Percentiles rank a stretch among this genome's conserved stretches.
Evolutionary conservation across 2,329 filamentous ascomycete species (phyloP).

Genomic region (Cercospora brassicicola): DNA sequence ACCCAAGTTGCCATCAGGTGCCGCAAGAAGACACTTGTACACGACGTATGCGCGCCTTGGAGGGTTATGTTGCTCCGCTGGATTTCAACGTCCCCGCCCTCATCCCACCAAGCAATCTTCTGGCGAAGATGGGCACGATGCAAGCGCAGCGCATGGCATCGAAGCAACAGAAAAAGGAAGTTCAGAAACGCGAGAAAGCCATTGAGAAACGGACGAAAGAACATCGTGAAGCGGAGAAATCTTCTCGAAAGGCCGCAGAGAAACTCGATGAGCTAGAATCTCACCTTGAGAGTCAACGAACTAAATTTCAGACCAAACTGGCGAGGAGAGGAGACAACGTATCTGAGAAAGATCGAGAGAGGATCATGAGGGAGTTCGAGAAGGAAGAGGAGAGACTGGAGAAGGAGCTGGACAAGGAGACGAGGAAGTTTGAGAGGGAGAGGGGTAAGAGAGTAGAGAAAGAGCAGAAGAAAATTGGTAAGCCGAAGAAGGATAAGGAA

Average conservation of each 20-base stretch:
- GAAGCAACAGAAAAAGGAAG: constrained; percentile 26
- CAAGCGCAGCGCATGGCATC: constrained; percentile 27
- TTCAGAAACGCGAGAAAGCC: constrained; percentile 13
- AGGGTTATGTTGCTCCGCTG: constrained; percentile 28
- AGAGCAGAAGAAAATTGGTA: neutral
- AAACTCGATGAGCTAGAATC: constrained; percentile 18
- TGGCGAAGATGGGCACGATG: constrained; percentile 22
- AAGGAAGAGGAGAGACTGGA: constrained; percentile 16
- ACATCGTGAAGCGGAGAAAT: constrained; percentile 9
- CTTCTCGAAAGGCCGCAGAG: constrained; percentile 19
- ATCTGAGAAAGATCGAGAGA: constrained; percentile 6
- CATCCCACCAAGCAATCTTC: constrained; percentile 17
- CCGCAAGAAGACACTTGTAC: constrained; percentile 25
- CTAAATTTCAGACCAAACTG: constrained; percentile 1
- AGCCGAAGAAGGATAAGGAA: constrained; percentile 16
- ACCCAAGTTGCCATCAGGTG: neutral
- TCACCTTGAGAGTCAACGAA: constrained; percentile 20
- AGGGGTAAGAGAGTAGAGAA: constrained; percentile 16
- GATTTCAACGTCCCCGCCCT: constrained; percentile 26
- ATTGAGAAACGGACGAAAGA: constrained; percentile 17
- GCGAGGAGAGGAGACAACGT: constrained; percentile 3
- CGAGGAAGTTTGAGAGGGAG: constrained; percentile 17
- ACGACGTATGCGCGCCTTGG: constrained; percentile 25
- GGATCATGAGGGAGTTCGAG: constrained; percentile 12
- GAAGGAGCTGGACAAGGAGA: constrained; percentile 18